phyloP scores from a whole-genome alignment of 257 asterid species.

The Thymus quinquecostatus region DNA sequence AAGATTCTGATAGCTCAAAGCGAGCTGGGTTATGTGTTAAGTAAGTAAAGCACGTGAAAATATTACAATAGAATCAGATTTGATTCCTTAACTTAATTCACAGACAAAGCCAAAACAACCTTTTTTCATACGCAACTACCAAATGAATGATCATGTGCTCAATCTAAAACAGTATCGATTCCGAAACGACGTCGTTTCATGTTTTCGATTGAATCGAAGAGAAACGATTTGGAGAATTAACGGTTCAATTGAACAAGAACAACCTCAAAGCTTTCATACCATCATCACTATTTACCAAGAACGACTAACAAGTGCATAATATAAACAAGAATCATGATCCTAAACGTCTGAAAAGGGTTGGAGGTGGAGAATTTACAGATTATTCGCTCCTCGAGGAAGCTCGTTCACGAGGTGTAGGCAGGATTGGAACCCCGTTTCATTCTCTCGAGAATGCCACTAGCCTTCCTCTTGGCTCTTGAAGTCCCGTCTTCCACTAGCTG shows the following conservation, averaged over 20 bases:
- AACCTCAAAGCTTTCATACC: slow-evolving; percentile 23
- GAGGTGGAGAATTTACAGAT: slow-evolving; percentile 64
- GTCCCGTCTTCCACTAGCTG: slow-evolving; percentile 72
- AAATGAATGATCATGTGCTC: slow-evolving; percentile 27
- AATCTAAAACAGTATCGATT: neutral
- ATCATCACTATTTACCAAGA: slow-evolving; percentile 42
- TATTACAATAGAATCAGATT: neutral
- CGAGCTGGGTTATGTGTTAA: slow-evolving; percentile 16
- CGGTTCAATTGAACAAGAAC: too few species aligned
- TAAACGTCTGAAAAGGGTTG: slow-evolving; percentile 17
- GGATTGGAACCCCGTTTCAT: slow-evolving; percentile 49
- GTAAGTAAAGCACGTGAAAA: slow-evolving; percentile 16
- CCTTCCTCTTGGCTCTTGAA: slow-evolving; percentile 92
- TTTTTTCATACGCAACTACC: slow-evolving; percentile 29
- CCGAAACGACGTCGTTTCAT: neutral
- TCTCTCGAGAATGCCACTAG: slow-evolving; percentile 72
- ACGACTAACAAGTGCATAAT: slow-evolving; percentile 33
- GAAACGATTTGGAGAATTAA: too few species aligned
- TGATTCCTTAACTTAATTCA: neutral
- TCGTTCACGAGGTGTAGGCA: slow-evolving; percentile 64
- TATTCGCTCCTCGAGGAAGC: slow-evolving; percentile 25
- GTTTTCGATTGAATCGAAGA: too few species aligned
- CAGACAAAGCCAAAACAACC: slow-evolving; percentile 28
- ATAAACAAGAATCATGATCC: slow-evolving; percentile 29
- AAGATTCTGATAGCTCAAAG: neutral